A percentile compares a stretch with the other conserved stretches of the same genome.
Evolutionary conservation across 352 stramenopile species (phyloP).

Genomic region (Globisporangium paddicum): DNA sequence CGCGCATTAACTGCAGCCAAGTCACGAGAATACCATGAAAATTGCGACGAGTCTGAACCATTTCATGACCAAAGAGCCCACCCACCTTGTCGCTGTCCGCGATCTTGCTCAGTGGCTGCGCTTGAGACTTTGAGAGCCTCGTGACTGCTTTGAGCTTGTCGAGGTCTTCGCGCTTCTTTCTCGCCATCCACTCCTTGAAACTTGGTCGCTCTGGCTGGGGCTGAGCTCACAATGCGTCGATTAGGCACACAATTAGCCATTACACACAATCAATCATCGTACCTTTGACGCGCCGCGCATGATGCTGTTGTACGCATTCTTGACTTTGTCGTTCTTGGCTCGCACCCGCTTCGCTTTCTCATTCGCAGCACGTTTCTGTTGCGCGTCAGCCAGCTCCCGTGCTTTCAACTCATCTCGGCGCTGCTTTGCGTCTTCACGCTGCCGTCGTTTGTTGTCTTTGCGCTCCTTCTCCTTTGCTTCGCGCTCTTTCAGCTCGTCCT

Average conservation of each 20-base stretch:
- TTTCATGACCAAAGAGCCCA: not conserved
- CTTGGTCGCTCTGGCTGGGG: not conserved
- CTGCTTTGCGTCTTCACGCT: conserved; percentile 5
- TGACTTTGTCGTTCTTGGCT: conserved; percentile 6
- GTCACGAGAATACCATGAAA: not conserved
- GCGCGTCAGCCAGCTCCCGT: not conserved
- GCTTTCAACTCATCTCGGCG: not conserved
- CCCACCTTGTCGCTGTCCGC: not conserved
- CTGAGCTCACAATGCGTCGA: not conserved
- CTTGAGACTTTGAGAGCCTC: not conserved
- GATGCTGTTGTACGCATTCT: conserved; percentile 4
- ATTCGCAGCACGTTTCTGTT: not conserved
- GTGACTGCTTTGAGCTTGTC: not conserved
- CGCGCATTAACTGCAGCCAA: not conserved
- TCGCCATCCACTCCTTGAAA: conserved; percentile 12
- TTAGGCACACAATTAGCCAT: no score
- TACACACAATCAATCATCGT: no score
- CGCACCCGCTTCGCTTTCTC: not conserved
- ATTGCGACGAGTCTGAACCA: no score
- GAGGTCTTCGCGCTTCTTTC: conserved; percentile 12
- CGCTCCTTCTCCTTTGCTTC: conserved; percentile 14
- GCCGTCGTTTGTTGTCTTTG: conserved; percentile 15
- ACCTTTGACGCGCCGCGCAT: conserved; percentile 9
- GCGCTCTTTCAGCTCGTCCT: conserved; percentile 6
- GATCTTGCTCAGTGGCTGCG: not conserved